A percentile compares a stretch with the other conserved stretches of the same genome.
Evolutionary conservation across 1,284 basidiomycete species (phyloP).

Genomic region (Ceratobasidium sp.): DNA sequence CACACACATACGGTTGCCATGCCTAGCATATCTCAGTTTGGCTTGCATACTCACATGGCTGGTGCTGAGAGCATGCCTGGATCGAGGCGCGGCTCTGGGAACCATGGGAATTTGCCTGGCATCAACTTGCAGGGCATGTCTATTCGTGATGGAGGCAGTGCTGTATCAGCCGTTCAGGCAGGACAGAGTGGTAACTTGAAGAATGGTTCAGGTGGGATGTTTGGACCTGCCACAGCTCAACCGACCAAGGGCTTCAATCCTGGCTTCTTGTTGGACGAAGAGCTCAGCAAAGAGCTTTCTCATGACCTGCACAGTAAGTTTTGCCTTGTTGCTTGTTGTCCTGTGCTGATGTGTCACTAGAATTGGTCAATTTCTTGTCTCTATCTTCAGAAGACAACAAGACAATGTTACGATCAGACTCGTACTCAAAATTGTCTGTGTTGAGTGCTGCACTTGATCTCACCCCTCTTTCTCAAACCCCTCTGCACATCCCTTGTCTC

Average conservation of each 20-base stretch:
- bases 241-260: constrained; percentile 53
- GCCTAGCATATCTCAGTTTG: constrained; percentile 43
- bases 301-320: constrained; percentile 80
- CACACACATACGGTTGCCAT: constrained; percentile 38
- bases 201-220: constrained; percentile 31
- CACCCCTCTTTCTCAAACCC: constrained; percentile 87
- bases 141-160: constrained; percentile 28
- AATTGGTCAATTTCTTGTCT: constrained; percentile 91
- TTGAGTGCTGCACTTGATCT: constrained; percentile 93
- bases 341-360: constrained; percentile 59
- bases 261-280: constrained; percentile 90
- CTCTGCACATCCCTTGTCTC: constrained; percentile 73
- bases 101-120: constrained; percentile 47
- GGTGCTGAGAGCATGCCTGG: constrained; percentile 91
- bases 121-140: constrained; percentile 45
- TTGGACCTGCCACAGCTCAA: constrained; percentile 25
- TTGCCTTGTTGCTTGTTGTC: constrained; percentile 24
- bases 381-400: constrained; percentile 85
- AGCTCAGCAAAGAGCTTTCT: constrained; percentile 79
- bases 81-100: constrained; percentile 71
- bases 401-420: constrained; percentile 33
- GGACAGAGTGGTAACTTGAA: constrained; percentile 37
- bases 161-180: background rate
- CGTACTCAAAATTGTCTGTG: constrained; percentile 75
- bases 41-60: constrained; percentile 63